A percentile compares a stretch with the other conserved stretches of the same genome.
Conservation (phyloP, 2,329 filamentous ascomycete species). For the Zymoseptoria ardabiliae region DNA sequence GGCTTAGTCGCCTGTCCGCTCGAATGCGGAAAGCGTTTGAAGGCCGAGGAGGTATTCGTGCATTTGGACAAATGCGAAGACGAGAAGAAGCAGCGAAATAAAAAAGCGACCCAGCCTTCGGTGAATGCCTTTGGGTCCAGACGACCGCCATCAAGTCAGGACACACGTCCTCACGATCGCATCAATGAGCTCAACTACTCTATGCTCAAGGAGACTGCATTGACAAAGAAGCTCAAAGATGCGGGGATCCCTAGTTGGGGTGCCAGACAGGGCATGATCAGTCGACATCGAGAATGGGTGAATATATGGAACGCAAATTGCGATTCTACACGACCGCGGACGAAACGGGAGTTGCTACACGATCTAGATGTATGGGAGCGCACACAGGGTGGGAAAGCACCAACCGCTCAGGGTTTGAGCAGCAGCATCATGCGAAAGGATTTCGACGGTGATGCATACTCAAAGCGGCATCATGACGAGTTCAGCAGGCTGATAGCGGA, state of each 20-base stretch:
- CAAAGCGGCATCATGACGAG: slow-evolving; percentile 60
- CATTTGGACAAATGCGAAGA: slow-evolving; percentile 67
- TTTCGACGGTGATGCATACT: slow-evolving; percentile 75
- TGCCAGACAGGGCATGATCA: slow-evolving; percentile 61
- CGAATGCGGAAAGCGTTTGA: slow-evolving; percentile 69
- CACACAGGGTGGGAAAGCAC: slow-evolving; percentile 61
- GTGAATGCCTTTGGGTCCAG: slow-evolving; percentile 11
- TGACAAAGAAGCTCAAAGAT: slow-evolving; percentile 76
- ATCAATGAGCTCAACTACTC: slow-evolving; percentile 80
- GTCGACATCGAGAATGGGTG: slow-evolving; percentile 84
- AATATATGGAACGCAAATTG: slow-evolving; percentile 97
- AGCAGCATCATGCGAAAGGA: slow-evolving; percentile 69
- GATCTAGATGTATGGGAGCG: slow-evolving; percentile 84
- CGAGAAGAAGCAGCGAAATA: slow-evolving; percentile 24
- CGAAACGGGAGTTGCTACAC: slow-evolving; percentile 62
- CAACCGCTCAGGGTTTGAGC: slow-evolving; percentile 33
- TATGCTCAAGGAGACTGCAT: slow-evolving; percentile 67
- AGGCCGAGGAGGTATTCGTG: slow-evolving; percentile 65
- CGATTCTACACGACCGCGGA: slow-evolving; percentile 68
- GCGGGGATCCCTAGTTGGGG: slow-evolving; percentile 70
- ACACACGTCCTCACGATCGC: slow-evolving; percentile 47
- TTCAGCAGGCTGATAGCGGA: slow-evolving; percentile 75
- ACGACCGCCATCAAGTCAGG: slow-evolving; percentile 16
- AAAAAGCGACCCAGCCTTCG: slow-evolving; percentile 12
- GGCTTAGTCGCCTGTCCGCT: slow-evolving; percentile 79